Percentiles rank a stretch among this genome's conserved stretches.
These are phyloP conservation scores for Umbelopsis sp. DNA, from an alignment of 192 early-diverging fungal genomes.

Conservation along the genomic window DNA sequence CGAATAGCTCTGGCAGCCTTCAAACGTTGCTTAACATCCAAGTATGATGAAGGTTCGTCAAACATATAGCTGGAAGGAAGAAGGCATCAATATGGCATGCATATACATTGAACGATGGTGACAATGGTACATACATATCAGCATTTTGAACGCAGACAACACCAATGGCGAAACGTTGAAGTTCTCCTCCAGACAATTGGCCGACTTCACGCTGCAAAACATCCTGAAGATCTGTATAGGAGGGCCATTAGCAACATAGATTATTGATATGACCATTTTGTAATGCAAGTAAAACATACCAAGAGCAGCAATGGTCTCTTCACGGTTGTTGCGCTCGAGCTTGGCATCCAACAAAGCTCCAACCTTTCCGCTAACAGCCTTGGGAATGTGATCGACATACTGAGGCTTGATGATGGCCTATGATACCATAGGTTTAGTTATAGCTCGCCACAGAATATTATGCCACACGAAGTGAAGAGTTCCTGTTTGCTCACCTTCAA, in stretches of 20 bases:
- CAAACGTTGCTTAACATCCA: conserved; percentile 99
- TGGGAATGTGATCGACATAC: conserved; percentile 90
- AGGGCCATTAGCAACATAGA: too few relatives aligned
- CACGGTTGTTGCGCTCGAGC: conserved; percentile 70
- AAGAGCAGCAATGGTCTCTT: conserved; percentile 70
- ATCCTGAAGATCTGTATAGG: conserved; percentile 72
- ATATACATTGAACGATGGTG: not conserved
- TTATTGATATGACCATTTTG: too few relatives aligned
- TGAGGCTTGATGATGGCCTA: conserved; percentile 93
- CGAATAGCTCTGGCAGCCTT: conserved; percentile 95
- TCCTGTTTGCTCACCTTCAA: conserved; percentile 64
- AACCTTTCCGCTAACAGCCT: conserved; percentile 79
- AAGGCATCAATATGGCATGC: not conserved
- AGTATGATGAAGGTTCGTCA: conserved; percentile 96
- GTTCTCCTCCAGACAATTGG: conserved; percentile 93
- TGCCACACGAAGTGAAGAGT: not conserved
- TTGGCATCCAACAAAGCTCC: conserved; percentile 71
- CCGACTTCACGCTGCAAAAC: conserved; percentile 82
- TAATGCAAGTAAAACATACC: conserved; percentile 42
- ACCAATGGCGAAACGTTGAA: conserved; percentile 97
- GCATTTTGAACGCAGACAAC: conserved; percentile 79
- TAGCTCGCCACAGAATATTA: not conserved
- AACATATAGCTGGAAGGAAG: conserved; percentile 82
- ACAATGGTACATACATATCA: conserved; percentile 73
- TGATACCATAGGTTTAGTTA: not conserved